Base-by-base conservation (phyloP, 2,329 filamentous ascomycete species). In the Ophiocordyceps polyrhachis-furcata region DNA sequence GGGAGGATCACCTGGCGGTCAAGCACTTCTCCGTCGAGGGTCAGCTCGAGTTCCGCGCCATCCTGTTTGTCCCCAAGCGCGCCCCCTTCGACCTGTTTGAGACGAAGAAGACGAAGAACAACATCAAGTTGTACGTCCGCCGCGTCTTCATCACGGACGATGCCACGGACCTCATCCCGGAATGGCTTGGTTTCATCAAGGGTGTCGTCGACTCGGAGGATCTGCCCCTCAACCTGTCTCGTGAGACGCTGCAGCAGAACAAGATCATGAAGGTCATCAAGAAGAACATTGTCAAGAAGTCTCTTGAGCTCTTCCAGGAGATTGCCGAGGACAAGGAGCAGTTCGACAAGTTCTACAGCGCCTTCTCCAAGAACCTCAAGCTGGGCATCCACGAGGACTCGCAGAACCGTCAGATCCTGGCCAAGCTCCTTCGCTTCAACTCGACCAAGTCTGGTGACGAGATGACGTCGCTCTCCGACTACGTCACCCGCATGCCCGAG, bases 191-290 rank as follows among this genome's bases (percentile, higher is more conserved):
- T 73, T 98, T 98, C 72, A 72, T 98, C 80, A 98, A 98, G 84
- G 91, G 91, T 82, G 91, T 98, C 58, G 91, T 98, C 67, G 91
- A 98, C 73, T 98, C 91, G 60, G 91, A 98, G 79, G 91, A 98
- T 67, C 83, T 98, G 51, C 91, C 91, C 58, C 83, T 98, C 68
- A 98, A 98, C 81, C 70, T 98, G 73, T 96, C 91, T 62, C 91
- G 91, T 83, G 91, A 98, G 81, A 96, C 89, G 47, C 86, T 98
- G 43, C 91, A 98, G 74, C 91, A 96, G 78, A 98, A 96, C 84
- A 96, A 96, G 87, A 98, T 98, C 77, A 96, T 96, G 91, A 96
- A 96, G 83, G 91, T 96, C 68, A 96, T 96, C 79, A 93, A 93
- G 81, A 98, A 98, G 87, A 98, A 98, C 82, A 94, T 98, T 54